Base-by-base conservation (phyloP, 208 protist species). In the Wallacemonas sp. region DNA sequence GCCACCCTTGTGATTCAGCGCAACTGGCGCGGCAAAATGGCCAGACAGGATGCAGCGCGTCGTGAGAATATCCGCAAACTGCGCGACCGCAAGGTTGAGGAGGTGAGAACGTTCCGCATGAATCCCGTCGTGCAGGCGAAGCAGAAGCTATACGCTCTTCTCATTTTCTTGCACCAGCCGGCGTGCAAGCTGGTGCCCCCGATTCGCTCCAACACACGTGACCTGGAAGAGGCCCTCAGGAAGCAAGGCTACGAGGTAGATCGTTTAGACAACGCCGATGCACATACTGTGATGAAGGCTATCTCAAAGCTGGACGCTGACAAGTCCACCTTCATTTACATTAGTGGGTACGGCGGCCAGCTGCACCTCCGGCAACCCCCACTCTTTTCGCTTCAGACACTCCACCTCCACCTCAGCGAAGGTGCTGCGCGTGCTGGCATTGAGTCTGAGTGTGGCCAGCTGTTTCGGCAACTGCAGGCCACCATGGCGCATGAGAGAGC, bases 261-360 rank as follows among this genome's bases (percentile, higher is more conserved):
- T 12, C 70, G 67, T 38, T 56, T 96, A 14, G 55, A 69, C 19
- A 81, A 94, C 58, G 73, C 86, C 8, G 65, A 73, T 27, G 66
- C 67, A 44, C 41, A 66, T 6, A 70, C 68, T 9, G 59, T 96
- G 34, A 70, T 89, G 67, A 84, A 82, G 27, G 72, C 84, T 4
- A 22, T 96, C 24, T 72, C 77, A 1, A 75, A 88, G 26, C 44
- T 91, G 5, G 79, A 87, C 63, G 70, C 79, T 6, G 70, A 80
- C 28, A 80, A 69, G 60, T 89, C 82, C 11, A 88, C 64, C 45
- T 91, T 96, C 65, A 72, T 96, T 11, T 94, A 91, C 76, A 70
- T 96, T 47, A 90, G 81, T 62, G 90, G 87, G 15, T 96, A 96
- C 61, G 90, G 90, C 47, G 90, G 90, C 11, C 62, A 68, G 19